Percentiles rank a stretch among this genome's conserved stretches.
Conservation (phyloP, 176 grass and related monocot species). For the Raddia guianensis region DNA sequence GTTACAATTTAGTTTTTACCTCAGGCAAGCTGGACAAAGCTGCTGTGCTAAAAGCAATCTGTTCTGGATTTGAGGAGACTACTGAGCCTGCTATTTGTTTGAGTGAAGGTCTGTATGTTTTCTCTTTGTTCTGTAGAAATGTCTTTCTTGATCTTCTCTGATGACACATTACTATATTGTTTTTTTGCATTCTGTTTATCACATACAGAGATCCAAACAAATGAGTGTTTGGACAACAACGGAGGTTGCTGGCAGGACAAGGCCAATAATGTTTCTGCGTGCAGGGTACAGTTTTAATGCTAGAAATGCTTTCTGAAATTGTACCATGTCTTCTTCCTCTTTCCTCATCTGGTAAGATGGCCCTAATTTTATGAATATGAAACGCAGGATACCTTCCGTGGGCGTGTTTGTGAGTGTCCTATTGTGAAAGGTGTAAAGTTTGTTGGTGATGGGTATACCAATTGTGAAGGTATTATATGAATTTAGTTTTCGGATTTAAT, state of each 20-base stretch:
- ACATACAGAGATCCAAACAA: constrained; percentile 78
- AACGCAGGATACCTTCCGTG: constrained; percentile 88
- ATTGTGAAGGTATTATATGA: constrained; percentile 75
- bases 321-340: constrained; percentile 19
- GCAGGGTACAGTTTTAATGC: constrained; percentile 62
- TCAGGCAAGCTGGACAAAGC: constrained; percentile 89
- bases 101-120: constrained; percentile 58
- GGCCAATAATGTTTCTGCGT: constrained; percentile 72
- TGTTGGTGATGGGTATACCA: constrained; percentile 80
- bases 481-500: constrained; percentile 34
- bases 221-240: constrained; percentile 95
- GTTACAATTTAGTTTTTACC: constrained; percentile 29
- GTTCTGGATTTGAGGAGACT: constrained; percentile 90
- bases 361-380: constrained; percentile 21
- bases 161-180: constrained; percentile 9
- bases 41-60: constrained; percentile 87
- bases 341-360: constrained; percentile 22
- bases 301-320: constrained; percentile 8
- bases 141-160: constrained; percentile 37
- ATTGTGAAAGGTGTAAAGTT: constrained; percentile 83
- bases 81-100: constrained; percentile 84
- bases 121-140: constrained; percentile 21
- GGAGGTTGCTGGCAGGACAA: constrained; percentile 85
- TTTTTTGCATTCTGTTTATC: constrained; percentile 23
- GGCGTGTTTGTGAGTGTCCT: constrained; percentile 89